phyloP scores from a whole-genome alignment of 164 flowering plant species.

The Paratinospora sagittata region DNA sequence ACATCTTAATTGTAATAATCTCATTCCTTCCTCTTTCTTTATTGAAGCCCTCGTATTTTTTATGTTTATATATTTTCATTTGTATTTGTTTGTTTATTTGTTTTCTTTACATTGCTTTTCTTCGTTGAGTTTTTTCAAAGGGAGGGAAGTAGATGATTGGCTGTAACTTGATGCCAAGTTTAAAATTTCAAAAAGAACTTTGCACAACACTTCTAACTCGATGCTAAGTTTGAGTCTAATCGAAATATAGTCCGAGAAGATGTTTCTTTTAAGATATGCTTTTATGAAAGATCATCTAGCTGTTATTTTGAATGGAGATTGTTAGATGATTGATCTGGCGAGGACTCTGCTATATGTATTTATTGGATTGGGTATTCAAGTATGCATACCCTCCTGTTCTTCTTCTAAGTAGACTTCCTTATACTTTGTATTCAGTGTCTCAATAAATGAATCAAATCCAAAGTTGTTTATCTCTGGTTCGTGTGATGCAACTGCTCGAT shows the following conservation, averaged over 20 bases:
- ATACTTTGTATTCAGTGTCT: conserved; percentile 22
- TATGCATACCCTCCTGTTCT: background rate
- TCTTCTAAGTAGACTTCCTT: background rate
- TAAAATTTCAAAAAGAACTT: background rate
- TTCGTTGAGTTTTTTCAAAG: background rate
- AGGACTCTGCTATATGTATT: background rate
- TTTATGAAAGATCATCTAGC: no score
- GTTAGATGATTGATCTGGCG: background rate
- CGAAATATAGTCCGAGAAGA: no score
- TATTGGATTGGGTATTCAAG: background rate
- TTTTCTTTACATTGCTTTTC: background rate
- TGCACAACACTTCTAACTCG: no score
- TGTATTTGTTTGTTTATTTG: background rate
- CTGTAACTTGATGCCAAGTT: background rate
- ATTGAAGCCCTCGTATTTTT: background rate
- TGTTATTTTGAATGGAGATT: background rate
- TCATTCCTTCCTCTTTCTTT: background rate
- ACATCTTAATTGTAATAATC: conserved; percentile 6
- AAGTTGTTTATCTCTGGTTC: conserved; percentile 93
- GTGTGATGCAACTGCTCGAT: conserved; percentile 84
- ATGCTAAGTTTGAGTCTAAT: no score
- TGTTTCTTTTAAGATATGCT: no score
- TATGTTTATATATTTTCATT: no score
- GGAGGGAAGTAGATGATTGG: background rate
- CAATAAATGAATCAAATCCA: conserved; percentile 69